Evolutionary conservation across 306 rosid species (phyloP), one percentile per base, ranked within the genome.

Genomic region (Lathyrus sativus): DNA sequence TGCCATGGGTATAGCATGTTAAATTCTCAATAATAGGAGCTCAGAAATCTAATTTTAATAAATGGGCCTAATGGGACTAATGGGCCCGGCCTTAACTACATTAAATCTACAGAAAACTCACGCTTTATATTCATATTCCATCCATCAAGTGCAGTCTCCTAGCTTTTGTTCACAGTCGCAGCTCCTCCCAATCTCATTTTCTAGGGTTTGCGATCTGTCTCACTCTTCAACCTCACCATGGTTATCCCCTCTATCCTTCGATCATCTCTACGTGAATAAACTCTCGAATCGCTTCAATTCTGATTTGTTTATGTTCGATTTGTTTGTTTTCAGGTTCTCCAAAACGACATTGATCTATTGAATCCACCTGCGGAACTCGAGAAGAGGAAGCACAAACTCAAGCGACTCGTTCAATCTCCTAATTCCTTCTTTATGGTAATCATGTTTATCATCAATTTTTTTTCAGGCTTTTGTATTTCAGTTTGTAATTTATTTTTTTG

Each of bases 361-460:
- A 76, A 68, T 24, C 80, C 80, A 17, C 80, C 80, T 4, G 65
- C 51, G 0, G 80, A 76, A n/a, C 62, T 61, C n/a, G 80, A 76
- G 57, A 76, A 68, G 70, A 76, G 75, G 42, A 76, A 68, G 71
- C 80, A 76, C 59, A 76, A 76, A 15, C 80, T 76, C 39, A 76
- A 76, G 28, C 75, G 80, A 3, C 75, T 76, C 1, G 75, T 76
- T 4, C 80, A 61, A 12, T 76, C 80, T 3, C 80, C 80, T 1
- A 76, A 76, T 18, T 76, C 80, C 0, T 81, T 82, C 75, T 79
- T 82, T 88, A 89, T 79, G 70, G 92, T 84, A 73, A 73, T 74
- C 9, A 3, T 14, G 15, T 11, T 7, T 44, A 11, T 7, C 37
- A 11, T 12, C 31, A 1, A 2, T 18, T 1, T 9, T 49, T 56